Conservation (phyloP, 306 rosid genomes). For the Pachyrhizus erosus region DNA sequence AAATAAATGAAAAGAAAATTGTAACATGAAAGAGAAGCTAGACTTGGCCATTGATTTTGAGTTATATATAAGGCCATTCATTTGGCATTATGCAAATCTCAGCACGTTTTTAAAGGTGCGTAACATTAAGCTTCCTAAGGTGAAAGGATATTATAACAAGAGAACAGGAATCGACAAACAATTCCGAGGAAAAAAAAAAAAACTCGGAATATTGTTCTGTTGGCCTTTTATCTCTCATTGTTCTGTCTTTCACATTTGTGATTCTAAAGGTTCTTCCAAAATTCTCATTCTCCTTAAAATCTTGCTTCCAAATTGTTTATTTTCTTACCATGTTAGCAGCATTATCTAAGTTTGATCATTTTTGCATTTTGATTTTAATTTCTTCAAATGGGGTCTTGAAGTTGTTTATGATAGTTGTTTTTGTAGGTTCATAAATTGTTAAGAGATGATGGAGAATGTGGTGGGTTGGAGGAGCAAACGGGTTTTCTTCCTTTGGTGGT, state of each 20-base stretch:
- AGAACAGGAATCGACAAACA: neutral
- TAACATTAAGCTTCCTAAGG: constrained; percentile 29
- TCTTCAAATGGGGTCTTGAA: neutral
- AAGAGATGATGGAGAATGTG: constrained; percentile 46
- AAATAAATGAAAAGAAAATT: neutral
- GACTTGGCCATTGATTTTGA: constrained; percentile 16
- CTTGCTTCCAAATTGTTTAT: too few relatives aligned
- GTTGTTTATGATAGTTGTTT: neutral
- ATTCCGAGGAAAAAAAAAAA: neutral
- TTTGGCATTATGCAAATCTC: constrained; percentile 38
- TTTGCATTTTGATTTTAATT: neutral
- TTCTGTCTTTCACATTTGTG: constrained; percentile 5
- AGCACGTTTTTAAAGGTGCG: constrained; percentile 33
- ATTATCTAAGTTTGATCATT: neutral
- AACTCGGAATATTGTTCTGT: neutral
- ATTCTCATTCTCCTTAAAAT: neutral
- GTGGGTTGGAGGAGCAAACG: constrained; percentile 8
- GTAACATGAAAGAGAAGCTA: constrained; percentile 42
- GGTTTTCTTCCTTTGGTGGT: constrained; percentile 42
- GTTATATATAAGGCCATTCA: constrained; percentile 45
- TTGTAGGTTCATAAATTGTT: constrained; percentile 14
- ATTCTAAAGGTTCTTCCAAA: constrained; percentile 40
- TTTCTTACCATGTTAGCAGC: constrained; percentile 14
- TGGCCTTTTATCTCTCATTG: constrained; percentile 35
- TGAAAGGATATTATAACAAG: constrained; percentile 4